phyloP scores from a whole-genome alignment of 495 filamentous ascomycete species.

The Aspergillus incahuasiensis region DNA sequence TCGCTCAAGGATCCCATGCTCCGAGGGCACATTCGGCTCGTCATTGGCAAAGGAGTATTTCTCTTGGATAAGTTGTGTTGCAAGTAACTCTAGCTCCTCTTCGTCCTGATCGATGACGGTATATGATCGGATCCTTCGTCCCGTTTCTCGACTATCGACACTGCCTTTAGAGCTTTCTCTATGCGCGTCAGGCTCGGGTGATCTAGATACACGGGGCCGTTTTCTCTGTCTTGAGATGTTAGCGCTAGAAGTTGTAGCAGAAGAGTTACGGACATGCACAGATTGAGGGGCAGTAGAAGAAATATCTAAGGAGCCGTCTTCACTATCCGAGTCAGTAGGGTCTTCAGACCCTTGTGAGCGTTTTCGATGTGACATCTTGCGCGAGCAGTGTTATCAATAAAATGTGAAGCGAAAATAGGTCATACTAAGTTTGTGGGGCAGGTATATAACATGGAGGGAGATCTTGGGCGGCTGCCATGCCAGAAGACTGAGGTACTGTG shows the following conservation, averaged over 20 bases:
- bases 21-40: slow-evolving; percentile 68
- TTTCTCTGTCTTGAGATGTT: slow-evolving; percentile 30
- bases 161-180: slow-evolving; percentile 25
- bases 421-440: background rate
- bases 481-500: no score
- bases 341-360: slow-evolving; percentile 38
- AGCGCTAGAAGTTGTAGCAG: slow-evolving; percentile 3
- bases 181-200: slow-evolving; percentile 9
- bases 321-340: slow-evolving; percentile 48
- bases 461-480: background rate
- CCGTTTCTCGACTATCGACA: slow-evolving; percentile 19
- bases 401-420: background rate
- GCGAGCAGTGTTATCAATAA: slow-evolving; percentile 8
- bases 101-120: slow-evolving; percentile 40
- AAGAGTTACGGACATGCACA: slow-evolving; percentile 5
- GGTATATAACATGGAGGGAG: background rate
- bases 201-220: slow-evolving; percentile 31
- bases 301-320: slow-evolving; percentile 42
- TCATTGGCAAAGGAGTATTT: slow-evolving; percentile 48
- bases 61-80: slow-evolving; percentile 64
- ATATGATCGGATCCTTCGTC: slow-evolving; percentile 21
- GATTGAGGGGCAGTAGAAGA: slow-evolving; percentile 36
- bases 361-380: slow-evolving; percentile 43
- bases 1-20: slow-evolving; percentile 78
- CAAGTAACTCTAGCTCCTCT: slow-evolving; percentile 55